Conservation (phyloP, 371 early-diverging fungal genomes). For the Lichtheimia ramosa region DNA sequence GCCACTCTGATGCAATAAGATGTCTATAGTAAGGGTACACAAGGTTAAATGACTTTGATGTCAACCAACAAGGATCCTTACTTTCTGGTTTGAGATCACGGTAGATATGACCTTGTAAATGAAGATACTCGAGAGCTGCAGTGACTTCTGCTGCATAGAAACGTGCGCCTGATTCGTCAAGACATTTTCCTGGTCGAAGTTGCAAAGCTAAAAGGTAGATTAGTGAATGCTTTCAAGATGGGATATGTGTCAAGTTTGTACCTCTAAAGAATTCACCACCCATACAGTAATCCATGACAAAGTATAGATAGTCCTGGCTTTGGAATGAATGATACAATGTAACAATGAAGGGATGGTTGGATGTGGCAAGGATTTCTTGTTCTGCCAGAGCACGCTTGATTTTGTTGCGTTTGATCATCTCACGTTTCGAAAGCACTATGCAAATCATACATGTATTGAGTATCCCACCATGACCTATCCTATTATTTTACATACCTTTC, state of each 20-base stretch:
- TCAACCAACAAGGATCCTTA: slow-evolving; percentile 31
- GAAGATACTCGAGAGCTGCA: slow-evolving; percentile 88
- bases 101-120: slow-evolving; percentile 92
- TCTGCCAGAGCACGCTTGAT: slow-evolving; percentile 94
- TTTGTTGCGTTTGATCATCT: slow-evolving; percentile 95
- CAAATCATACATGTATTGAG: neutral
- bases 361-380: slow-evolving; percentile 91
- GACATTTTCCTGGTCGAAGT: slow-evolving; percentile 71
- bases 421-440: slow-evolving; percentile 84
- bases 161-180: slow-evolving; percentile 81
- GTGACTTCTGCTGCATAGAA: slow-evolving; percentile 98
- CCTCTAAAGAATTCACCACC: slow-evolving; percentile 98
- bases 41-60: neutral
- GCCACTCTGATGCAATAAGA: slow-evolving; percentile 89
- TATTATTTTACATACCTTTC: slow-evolving; percentile 72
- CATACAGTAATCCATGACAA: slow-evolving; percentile 98
- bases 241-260: slow-evolving; percentile 58
- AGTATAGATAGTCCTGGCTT: slow-evolving; percentile 89
- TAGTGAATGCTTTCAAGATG: neutral
- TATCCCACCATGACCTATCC: slow-evolving; percentile 37
- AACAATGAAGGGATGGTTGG: slow-evolving; percentile 97
- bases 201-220: slow-evolving; percentile 56
- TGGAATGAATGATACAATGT: slow-evolving; percentile 97
- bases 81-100: slow-evolving; percentile 98
- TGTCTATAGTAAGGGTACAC: slow-evolving; percentile 54